Evolutionary conservation across 768 basidiomycete genomes (phyloP), one percentile per base, ranked within the genome.

Genomic region (Lactarius quietus): DNA sequence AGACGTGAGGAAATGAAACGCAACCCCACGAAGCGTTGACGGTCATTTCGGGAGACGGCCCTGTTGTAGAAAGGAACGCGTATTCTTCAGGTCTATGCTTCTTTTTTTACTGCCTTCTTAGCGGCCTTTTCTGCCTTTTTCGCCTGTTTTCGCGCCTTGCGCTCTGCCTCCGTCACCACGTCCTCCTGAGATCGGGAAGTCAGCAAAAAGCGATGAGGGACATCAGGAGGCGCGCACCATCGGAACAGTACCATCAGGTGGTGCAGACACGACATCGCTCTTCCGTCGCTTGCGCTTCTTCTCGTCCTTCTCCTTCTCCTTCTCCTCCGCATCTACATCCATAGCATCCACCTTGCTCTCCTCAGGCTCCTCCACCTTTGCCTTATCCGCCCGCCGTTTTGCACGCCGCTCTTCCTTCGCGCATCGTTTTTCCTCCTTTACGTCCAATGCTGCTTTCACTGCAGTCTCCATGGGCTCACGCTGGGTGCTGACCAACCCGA

Each of bases 401-500:
- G 89, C 87, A 74, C 75, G 82, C 74, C 81, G 82, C 78, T 90
- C 90, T 78, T 93, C 90, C 78, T 92, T 93, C 43, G 84, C 84
- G 72, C 80, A 85, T 76, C 81, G 83, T 81, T 92, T 93, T 79
- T 96, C 95, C 67, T 89, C 89, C 78, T 93, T 93, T 70, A 92
- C 89, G 64, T 95, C 92, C 70, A 86, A 72, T 45, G 86, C 92
- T 36, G 82, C 87, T 76, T 88, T 82, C 28, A 93, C 78, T 3
- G 93, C 94, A 28, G 81, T 76, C 70, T 90, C 86, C 75, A 88
- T 78, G n/a, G 93, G 87, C 58, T 88, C 86, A 58, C 88, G 84
- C 76, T 95, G 95, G 36, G 96, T 92, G 43, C 95, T 84, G 55
- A 98, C 84, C 66, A 98, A 80, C 72, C 87, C 86, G 57, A 92